Evolutionary conservation across 805 yeast genomes (phyloP).

Genomic region (Metschnikowia henanensis): DNA sequence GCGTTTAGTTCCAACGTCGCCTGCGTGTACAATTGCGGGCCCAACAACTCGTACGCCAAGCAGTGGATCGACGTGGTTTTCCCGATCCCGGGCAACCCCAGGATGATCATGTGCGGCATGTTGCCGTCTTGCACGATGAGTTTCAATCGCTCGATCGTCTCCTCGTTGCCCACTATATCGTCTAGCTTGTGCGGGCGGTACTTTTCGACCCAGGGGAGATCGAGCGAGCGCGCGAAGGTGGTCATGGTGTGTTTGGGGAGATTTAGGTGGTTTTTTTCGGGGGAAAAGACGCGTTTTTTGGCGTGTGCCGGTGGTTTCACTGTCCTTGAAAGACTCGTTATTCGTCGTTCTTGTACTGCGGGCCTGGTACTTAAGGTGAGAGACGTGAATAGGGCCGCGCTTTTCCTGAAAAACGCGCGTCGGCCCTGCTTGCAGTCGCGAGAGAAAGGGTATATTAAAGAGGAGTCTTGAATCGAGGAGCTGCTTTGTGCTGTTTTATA

Average conservation of each 20-base stretch:
- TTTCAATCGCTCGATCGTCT: conserved; percentile 80
- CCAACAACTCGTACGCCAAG: conserved; percentile 81
- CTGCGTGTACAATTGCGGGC: conserved; percentile 61
- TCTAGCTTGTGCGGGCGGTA: conserved; percentile 78
- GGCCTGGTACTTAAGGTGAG: too few relatives aligned
- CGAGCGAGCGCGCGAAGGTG: conserved; percentile 21
- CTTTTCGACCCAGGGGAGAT: conserved; percentile 78
- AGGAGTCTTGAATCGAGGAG: too few relatives aligned
- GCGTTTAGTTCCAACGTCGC: conserved; percentile 95
- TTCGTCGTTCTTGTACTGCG: too few relatives aligned
- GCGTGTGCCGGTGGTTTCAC: too few relatives aligned
- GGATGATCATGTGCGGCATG: conserved; percentile 94
- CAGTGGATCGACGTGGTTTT: conserved; percentile 94
- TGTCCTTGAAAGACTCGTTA: too few relatives aligned
- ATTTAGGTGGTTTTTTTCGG: neutral
- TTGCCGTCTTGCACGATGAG: conserved; percentile 91
- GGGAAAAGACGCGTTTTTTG: neutral
- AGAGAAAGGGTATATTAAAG: too few relatives aligned
- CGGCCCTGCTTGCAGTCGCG: neutral
- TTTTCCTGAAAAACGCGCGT: neutral
- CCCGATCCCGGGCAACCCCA: conserved; percentile 98
- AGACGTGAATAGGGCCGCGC: neutral
- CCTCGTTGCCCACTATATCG: conserved; percentile 93
- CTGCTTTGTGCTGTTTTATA: too few relatives aligned
- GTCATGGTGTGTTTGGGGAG: conserved; percentile 1